Evolutionary conservation across 2,329 filamentous ascomycete species (phyloP).

Genomic region (Xylariaceae sp.): DNA sequence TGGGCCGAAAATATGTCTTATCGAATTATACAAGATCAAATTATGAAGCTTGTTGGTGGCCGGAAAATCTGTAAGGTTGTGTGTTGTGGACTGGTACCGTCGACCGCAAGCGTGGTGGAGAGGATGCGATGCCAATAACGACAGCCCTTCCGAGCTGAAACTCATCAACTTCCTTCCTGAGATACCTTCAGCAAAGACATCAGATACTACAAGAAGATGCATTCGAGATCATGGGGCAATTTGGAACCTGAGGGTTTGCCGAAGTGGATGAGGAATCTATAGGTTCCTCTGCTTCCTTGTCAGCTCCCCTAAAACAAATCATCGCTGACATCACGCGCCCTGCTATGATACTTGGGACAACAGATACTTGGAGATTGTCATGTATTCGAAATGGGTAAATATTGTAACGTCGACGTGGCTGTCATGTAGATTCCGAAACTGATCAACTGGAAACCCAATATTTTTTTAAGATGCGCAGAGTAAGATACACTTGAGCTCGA

Average conservation of each 20-base stretch:
- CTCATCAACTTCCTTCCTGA: slow-evolving; percentile 4
- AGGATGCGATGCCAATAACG: not conserved
- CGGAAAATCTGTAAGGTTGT: not conserved
- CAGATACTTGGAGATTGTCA: not conserved
- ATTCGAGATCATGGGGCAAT: slow-evolving; percentile 17
- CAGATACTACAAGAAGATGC: not conserved
- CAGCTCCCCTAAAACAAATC: slow-evolving; percentile 35
- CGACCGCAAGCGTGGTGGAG: not conserved
- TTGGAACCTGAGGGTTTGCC: slow-evolving; percentile 32
- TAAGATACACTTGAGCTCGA: slow-evolving; percentile 5
- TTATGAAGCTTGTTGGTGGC: not conserved
- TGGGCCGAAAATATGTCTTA: not conserved
- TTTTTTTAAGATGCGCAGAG: slow-evolving; percentile 15
- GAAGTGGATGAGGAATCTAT: slow-evolving; percentile 34
- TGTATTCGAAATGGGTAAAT: not conserved
- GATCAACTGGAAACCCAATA: slow-evolving; percentile 12
- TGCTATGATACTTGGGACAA: slow-evolving; percentile 9
- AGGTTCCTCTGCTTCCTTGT: slow-evolving; percentile 33
- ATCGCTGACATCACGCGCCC: slow-evolving; percentile 36
- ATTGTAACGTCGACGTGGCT: slow-evolving; percentile 2
- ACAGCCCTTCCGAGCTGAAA: too few species aligned
- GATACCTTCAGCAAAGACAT: not conserved
- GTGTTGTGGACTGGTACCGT: not conserved
- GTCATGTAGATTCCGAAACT: slow-evolving; percentile 5
- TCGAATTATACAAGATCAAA: not conserved